phyloP scores from a whole-genome alignment of 1,284 basidiomycete species.

The Puccinia triticina region DNA sequence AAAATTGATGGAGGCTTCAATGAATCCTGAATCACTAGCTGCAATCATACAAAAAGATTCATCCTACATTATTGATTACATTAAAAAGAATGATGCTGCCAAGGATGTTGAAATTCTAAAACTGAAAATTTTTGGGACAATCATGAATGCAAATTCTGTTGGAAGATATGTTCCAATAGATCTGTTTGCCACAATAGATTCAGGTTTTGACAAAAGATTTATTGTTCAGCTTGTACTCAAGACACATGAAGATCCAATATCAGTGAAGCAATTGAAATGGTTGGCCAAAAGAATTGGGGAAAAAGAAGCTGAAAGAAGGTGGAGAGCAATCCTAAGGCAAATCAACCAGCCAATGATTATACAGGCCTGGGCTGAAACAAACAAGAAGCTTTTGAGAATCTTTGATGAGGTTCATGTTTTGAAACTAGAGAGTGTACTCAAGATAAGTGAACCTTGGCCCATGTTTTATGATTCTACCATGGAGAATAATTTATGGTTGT shows the following conservation, averaged over 20 bases:
- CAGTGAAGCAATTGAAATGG: background rate
- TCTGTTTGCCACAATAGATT: background rate
- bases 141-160: background rate
- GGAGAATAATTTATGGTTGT: background rate
- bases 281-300: background rate
- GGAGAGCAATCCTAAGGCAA: constrained; percentile 1
- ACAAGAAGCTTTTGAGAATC: too few relatives aligned
- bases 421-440: background rate
- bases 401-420: background rate
- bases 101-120: background rate
- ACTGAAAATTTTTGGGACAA: background rate
- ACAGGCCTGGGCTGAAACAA: background rate
- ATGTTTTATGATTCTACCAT: background rate
- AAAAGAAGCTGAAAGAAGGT: background rate
- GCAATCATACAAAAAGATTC: background rate
- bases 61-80: background rate
- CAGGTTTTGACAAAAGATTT: background rate
- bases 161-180: background rate
- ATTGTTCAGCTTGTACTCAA: background rate
- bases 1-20: background rate
- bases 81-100: background rate
- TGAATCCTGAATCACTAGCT: background rate
- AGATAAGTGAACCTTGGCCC: background rate
- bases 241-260: background rate
- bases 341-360: background rate